These are phyloP conservation scores for Aspergillus caelatus DNA, from an alignment of 2,329 filamentous ascomycete genomes.

Conservation along the genomic window DNA sequence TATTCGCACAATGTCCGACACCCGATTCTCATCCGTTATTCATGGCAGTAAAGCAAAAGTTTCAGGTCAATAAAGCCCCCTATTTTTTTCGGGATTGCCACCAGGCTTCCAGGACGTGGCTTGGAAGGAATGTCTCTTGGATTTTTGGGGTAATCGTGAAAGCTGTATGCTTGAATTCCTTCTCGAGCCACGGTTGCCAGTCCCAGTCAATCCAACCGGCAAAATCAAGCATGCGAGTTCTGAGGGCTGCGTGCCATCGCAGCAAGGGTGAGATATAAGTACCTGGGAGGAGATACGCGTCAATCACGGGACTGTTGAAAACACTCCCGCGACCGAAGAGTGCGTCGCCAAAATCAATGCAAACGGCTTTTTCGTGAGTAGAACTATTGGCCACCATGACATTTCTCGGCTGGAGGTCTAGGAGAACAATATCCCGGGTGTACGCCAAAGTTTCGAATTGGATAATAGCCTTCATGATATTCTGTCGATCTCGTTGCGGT, in stretches of 20 bases:
- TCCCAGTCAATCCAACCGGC: conserved; percentile 28
- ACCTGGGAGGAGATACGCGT: conserved; percentile 13
- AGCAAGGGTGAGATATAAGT: conserved; percentile 24
- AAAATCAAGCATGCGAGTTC: conserved; percentile 10
- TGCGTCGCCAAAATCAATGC: conserved; percentile 22
- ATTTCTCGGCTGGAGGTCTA: conserved; percentile 22
- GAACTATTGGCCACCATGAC: conserved; percentile 14
- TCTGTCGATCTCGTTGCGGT: conserved; percentile 16
- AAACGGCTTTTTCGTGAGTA: conserved; percentile 11
- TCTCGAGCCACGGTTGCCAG: conserved; percentile 23
- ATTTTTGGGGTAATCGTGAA: conserved; percentile 22
- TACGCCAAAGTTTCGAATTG: conserved; percentile 24
- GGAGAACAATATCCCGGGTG: conserved; percentile 16
- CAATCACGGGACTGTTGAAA: conserved; percentile 14
- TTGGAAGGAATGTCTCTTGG: conserved; percentile 8
- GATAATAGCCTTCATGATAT: conserved; percentile 24
- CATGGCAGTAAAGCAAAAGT: background rate
- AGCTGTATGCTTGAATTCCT: conserved; percentile 24
- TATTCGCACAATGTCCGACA: background rate
- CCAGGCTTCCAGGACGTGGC: background rate
- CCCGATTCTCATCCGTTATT: background rate
- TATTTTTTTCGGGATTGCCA: background rate
- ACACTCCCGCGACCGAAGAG: conserved; percentile 17
- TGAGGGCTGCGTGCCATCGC: conserved; percentile 15
- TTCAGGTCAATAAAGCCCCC: background rate